phyloP scores from a whole-genome alignment of 1,139 yeast species.

The Hyphopichia wangnamkhiaoensis region DNA sequence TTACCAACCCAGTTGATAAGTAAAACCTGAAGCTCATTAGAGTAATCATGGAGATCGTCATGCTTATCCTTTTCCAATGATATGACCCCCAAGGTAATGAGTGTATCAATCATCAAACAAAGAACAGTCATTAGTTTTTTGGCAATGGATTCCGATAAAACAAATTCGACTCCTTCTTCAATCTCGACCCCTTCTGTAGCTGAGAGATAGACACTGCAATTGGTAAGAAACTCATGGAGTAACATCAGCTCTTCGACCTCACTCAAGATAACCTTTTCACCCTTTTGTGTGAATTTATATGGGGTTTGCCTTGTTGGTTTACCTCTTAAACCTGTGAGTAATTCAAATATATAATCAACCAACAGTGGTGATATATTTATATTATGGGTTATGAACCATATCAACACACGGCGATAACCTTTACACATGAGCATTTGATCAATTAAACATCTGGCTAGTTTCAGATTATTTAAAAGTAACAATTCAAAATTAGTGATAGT shows the following conservation, averaged over 20 bases:
- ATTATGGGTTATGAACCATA: conserved; percentile 67
- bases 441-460: conserved; percentile 53
- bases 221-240: conserved; percentile 66
- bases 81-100: conserved; percentile 46
- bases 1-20: conserved; percentile 64
- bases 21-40: conserved; percentile 57
- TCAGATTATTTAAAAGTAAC: conserved; percentile 34
- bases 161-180: conserved; percentile 35
- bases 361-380: conserved; percentile 52
- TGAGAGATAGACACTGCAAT: conserved; percentile 52
- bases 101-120: conserved; percentile 60
- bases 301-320: conserved; percentile 24
- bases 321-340: conserved; percentile 58
- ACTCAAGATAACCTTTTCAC: conserved; percentile 46
- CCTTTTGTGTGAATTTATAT: conserved; percentile 55
- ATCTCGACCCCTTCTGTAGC: conserved; percentile 38
- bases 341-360: conserved; percentile 60
- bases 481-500: conserved; percentile 43
- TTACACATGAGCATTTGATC: conserved; percentile 70
- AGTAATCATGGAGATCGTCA: conserved; percentile 44
- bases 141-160: conserved; percentile 43
- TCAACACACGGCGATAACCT: conserved; percentile 61
- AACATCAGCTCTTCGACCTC: conserved; percentile 64
- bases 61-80: conserved; percentile 28
- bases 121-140: conserved; percentile 53